Evolutionary conservation across 192 early-diverging fungal genomes (phyloP).

Genomic region (Geosiphon pyriformis): DNA sequence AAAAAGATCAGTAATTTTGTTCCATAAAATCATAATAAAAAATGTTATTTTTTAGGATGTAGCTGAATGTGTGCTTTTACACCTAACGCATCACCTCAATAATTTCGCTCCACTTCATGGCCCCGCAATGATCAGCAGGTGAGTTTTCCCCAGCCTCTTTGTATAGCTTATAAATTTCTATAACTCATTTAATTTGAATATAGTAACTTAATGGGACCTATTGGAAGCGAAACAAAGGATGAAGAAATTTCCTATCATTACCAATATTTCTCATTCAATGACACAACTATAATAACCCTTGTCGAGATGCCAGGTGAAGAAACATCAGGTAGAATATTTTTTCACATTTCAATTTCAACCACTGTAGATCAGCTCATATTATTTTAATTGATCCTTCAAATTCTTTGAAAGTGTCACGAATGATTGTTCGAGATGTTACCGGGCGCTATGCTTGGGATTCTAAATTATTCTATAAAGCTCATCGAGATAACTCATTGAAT

Average conservation of each 20-base stretch:
- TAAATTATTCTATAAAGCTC: slow-evolving; percentile 59
- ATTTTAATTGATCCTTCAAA: too few species aligned
- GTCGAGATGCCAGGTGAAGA: slow-evolving; percentile 54
- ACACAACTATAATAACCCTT: slow-evolving; percentile 65
- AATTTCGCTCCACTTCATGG: slow-evolving; percentile 67
- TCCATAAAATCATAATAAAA: not conserved
- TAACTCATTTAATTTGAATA: not conserved
- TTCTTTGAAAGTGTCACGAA: slow-evolving; percentile 47
- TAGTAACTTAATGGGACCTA: slow-evolving; percentile 39
- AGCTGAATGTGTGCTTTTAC: slow-evolving; percentile 60
- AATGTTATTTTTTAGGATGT: slow-evolving; percentile 40
- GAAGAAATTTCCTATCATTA: slow-evolving; percentile 42
- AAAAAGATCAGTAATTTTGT: not conserved
- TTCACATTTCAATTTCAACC: not conserved
- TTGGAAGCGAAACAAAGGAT: slow-evolving; percentile 29
- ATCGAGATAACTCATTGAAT: slow-evolving; percentile 27
- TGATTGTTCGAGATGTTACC: slow-evolving; percentile 69
- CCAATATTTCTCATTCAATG: slow-evolving; percentile 70
- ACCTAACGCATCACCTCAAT: slow-evolving; percentile 61
- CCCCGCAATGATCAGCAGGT: slow-evolving; percentile 51
- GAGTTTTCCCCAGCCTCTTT: slow-evolving; percentile 1
- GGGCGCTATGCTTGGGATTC: slow-evolving; percentile 82
- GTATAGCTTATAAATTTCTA: too few species aligned
- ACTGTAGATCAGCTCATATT: not conserved
- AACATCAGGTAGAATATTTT: slow-evolving; percentile 32